Evolutionary conservation across 768 basidiomycete genomes (phyloP).

Genomic region (Tylopilus rubrobrunneus): DNA sequence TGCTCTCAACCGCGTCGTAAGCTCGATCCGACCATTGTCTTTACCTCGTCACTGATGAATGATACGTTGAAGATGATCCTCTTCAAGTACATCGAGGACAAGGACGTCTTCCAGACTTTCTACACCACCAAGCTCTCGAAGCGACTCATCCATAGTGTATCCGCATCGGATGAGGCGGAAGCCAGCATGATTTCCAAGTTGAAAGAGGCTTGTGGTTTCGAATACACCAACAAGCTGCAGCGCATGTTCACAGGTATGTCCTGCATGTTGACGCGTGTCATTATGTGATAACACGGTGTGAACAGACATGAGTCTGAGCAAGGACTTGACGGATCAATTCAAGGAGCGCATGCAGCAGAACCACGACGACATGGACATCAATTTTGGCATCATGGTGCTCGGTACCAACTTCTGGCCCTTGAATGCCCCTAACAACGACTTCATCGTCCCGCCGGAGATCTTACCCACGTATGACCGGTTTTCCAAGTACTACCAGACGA

Average conservation of each 20-base stretch:
- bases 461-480: slow-evolving; percentile 87
- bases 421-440: slow-evolving; percentile 77
- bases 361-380: slow-evolving; percentile 84
- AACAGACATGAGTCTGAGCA: slow-evolving; percentile 92
- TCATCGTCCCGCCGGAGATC: slow-evolving; percentile 86
- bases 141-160: slow-evolving; percentile 86
- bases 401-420: slow-evolving; percentile 97
- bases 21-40: slow-evolving; percentile 23
- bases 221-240: slow-evolving; percentile 93
- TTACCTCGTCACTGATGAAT: slow-evolving; percentile 7
- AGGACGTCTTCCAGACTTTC: slow-evolving; percentile 98
- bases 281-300: slow-evolving; percentile 1
- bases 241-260: slow-evolving; percentile 90
- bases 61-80: slow-evolving; percentile 72
- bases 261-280: neutral
- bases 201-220: slow-evolving; percentile 95
- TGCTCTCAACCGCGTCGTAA: slow-evolving; percentile 84
- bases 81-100: slow-evolving; percentile 98
- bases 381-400: slow-evolving; percentile 89
- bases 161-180: slow-evolving; percentile 94
- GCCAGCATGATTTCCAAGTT: slow-evolving; percentile 97
- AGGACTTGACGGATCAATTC: slow-evolving; percentile 93
- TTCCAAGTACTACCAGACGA: slow-evolving; percentile 87
- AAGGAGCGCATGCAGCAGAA: slow-evolving; percentile 88
- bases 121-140: slow-evolving; percentile 93